Evolutionary conservation across 2,329 filamentous ascomycete genomes (phyloP), one percentile per base, ranked within the genome.

Genomic region (Hymenoscyphus fructigenus): DNA sequence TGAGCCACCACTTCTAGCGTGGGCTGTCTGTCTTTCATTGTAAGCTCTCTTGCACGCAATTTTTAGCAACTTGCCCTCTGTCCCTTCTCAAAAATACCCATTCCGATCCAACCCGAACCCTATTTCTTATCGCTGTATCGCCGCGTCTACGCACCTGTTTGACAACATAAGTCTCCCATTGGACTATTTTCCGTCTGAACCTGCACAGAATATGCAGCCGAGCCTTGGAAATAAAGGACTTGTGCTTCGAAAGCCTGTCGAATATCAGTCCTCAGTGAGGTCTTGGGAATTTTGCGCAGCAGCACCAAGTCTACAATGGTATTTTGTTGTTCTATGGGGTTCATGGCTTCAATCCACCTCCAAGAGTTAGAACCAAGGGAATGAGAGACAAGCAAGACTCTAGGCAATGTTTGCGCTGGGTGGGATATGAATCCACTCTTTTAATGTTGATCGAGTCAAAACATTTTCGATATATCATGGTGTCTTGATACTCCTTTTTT

Each of bases 291-390:
- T 50, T 50, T 50, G 44, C 44, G 44, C 44, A 50, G 44, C 44
- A 50, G 20, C 17, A 23, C n/a, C n/a, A 26, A 50, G 44, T 23
- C 10, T 50, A 26, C 10, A 23, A 1, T 23, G 9, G n/a, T 20
- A 12, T 50, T 23, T 50, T 50, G 9, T 50, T 3, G 7, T 50
- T 23, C 9, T 50, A 12, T 26, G 44, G 44, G 44, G n/a, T 20
- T 26, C 44, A 50, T 50, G 20, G 34, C 34, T 36, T 36, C 34
- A 12, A 36, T 36, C 34, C 44, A 26, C 20, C n/a, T 7, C 44
- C 44, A 50, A 26, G 44, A 26, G 44, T 50, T 50, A 50, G 44
- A 50, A 50, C 44, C 44, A 50, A 50, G 44, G 44, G 5, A 50
- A 50, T 23, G 44, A 50, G 44, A 50, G n/a, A 50, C 44, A 50